These are phyloP conservation scores for Kwoniella mangroviensis DNA, from an alignment of 768 basidiomycete genomes.

Conservation along the genomic window DNA sequence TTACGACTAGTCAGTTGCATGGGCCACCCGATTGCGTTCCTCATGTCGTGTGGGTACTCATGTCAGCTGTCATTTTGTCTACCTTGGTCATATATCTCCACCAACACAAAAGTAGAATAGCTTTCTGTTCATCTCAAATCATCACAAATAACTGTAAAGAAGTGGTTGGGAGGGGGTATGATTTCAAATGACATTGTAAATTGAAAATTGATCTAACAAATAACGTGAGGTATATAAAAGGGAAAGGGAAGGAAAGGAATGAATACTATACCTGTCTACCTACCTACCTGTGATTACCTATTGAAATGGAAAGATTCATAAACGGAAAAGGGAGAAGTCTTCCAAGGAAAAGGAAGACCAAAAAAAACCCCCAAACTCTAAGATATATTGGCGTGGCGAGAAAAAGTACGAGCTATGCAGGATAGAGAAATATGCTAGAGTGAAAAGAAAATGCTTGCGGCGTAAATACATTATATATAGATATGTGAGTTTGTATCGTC, in stretches of 20 bases:
- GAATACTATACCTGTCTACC: neutral
- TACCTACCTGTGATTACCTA: too few relatives aligned
- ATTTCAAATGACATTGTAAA: too few relatives aligned
- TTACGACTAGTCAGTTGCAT: neutral
- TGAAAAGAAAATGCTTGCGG: constrained; percentile 7
- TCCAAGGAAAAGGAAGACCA: neutral
- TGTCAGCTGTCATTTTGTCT: too few relatives aligned
- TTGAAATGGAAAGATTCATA: neutral
- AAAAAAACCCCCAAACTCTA: neutral
- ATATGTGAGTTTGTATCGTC: constrained; percentile 28
- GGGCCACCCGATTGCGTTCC: neutral
- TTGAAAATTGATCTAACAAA: neutral
- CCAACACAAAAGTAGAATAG: too few relatives aligned
- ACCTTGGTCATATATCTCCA: too few relatives aligned
- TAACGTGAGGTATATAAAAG: neutral
- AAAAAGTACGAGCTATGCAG: neutral
- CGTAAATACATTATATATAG: constrained; percentile 7
- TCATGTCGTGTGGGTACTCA: neutral
- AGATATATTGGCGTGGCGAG: neutral
- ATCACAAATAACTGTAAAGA: neutral
- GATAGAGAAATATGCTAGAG: constrained; percentile 2
- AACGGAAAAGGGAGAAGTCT: neutral
- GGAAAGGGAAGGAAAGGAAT: neutral
- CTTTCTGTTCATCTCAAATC: neutral
- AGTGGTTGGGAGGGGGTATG: too few relatives aligned